phyloP scores from a whole-genome alignment of 768 basidiomycete genomes.

The Mycena haematopus region DNA sequence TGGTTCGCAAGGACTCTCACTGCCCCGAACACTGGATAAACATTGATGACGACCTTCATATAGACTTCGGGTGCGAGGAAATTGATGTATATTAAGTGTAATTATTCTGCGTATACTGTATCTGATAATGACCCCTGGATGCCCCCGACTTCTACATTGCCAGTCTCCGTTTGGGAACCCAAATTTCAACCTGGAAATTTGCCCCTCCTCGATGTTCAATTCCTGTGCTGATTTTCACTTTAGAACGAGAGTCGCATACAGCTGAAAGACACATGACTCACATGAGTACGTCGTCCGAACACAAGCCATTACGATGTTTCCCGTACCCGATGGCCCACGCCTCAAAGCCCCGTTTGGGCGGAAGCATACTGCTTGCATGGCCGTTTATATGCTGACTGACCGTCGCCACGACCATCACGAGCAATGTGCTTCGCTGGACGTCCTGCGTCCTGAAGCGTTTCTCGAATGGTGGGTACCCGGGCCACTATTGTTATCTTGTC shows the following conservation, averaged over 20 bases:
- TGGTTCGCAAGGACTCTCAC: no score
- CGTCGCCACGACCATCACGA: conserved; percentile 38
- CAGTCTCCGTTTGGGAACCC: conserved; percentile 21
- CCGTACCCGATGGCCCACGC: conserved; percentile 46
- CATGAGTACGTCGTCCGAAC: conserved; percentile 46
- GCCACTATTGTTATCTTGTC: conserved; percentile 47
- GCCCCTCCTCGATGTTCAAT: conserved; percentile 26
- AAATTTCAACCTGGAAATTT: conserved; percentile 29
- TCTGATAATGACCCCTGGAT: conserved; percentile 17
- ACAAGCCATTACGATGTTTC: conserved; percentile 32
- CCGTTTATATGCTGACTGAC: conserved; percentile 39
- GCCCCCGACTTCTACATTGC: neutral
- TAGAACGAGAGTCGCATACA: conserved; percentile 9
- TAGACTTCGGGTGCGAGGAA: neutral
- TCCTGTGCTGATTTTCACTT: conserved; percentile 17
- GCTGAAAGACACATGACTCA: conserved; percentile 39
- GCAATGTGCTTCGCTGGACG: conserved; percentile 37
- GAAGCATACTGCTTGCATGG: conserved; percentile 37
- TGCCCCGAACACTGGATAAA: no score
- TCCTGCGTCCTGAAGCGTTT: conserved; percentile 45
- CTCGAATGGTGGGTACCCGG: conserved; percentile 51
- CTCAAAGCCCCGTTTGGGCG: conserved; percentile 45
- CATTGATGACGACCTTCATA: neutral
- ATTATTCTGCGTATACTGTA: conserved; percentile 11
- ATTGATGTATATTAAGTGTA: conserved; percentile 17